phyloP scores from a whole-genome alignment of 2,329 filamentous ascomycete genomes.

The Pseudogymnoascus sp. region DNA sequence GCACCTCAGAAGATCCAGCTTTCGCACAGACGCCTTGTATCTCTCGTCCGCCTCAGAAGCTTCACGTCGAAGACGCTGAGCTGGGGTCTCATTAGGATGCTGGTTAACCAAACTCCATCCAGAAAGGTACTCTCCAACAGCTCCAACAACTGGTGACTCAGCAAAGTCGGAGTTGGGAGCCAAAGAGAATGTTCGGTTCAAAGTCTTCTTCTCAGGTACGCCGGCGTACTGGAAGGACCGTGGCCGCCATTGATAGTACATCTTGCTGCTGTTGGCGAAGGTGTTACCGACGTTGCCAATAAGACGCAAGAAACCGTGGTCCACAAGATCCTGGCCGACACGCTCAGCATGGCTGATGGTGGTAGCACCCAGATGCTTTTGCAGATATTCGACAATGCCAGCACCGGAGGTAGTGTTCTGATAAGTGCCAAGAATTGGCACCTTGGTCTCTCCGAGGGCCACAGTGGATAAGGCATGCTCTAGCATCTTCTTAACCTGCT shows the following conservation, averaged over 20 bases:
- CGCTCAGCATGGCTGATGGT: constrained; percentile 87
- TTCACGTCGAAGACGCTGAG: constrained; percentile 79
- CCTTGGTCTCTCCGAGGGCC: constrained; percentile 83
- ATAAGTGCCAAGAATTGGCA: constrained; percentile 91
- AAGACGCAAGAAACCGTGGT: constrained; percentile 77
- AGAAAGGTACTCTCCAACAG: constrained; percentile 80
- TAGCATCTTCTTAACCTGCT: constrained; percentile 86
- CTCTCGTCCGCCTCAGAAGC: constrained; percentile 84
- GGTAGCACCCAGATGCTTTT: constrained; percentile 74
- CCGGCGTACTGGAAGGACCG: constrained; percentile 85
- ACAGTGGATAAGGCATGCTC: constrained; percentile 79
- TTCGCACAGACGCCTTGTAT: constrained; percentile 80
- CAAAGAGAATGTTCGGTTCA: constrained; percentile 68
- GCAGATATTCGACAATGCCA: constrained; percentile 92
- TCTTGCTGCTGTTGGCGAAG: constrained; percentile 93
- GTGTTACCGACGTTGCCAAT: constrained; percentile 91
- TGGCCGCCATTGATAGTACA: constrained; percentile 96
- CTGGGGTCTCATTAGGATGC: constrained; percentile 87
- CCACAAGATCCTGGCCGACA: constrained; percentile 87
- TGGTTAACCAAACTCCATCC: constrained; percentile 90
- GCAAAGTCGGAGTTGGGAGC: constrained; percentile 48
- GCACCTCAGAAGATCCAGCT: constrained; percentile 84
- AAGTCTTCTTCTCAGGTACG: constrained; percentile 75
- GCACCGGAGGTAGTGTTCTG: constrained; percentile 84
- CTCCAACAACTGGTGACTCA: constrained; percentile 63